A percentile compares a stretch with the other conserved stretches of the same genome.
phyloP scores from a whole-genome alignment of 495 filamentous ascomycete genomes.

The Corynascus novoguineensis region DNA sequence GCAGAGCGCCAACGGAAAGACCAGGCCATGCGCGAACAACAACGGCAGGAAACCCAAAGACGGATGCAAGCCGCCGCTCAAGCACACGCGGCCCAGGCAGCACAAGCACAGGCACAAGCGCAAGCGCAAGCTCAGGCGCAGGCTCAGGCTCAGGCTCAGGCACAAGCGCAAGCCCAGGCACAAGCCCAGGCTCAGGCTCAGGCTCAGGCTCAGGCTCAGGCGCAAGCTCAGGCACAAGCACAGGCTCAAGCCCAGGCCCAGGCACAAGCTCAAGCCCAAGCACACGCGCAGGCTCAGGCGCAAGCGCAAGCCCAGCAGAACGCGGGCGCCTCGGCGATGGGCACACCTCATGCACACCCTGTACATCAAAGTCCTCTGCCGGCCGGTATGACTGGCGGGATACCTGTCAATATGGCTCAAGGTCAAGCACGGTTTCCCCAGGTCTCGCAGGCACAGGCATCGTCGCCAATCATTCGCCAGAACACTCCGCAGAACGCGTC shows the following conservation, averaged over 20 bases:
- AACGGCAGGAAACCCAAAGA: conserved; percentile 13
- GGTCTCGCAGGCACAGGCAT: conserved; percentile 63
- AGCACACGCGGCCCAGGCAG: conserved; percentile 8
- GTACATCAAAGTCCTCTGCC: conserved; percentile 33
- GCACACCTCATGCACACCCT: conserved; percentile 38
- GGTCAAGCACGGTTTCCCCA: conserved; percentile 52
- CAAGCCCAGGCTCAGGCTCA: conserved; percentile 37
- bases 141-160: conserved; percentile 37
- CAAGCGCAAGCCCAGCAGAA: conserved; percentile 42
- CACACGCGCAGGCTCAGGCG: conserved; percentile 46
- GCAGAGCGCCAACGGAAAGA: conserved; percentile 26
- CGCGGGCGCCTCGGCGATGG: conserved; percentile 28
- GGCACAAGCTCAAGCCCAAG: conserved; percentile 39
- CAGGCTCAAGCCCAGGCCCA: conserved; percentile 50
- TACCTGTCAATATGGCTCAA: conserved; percentile 46
- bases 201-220: conserved; percentile 32
- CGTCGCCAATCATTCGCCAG: conserved; percentile 73
- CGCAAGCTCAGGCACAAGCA: conserved; percentile 40
- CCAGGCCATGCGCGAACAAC: conserved; percentile 26
- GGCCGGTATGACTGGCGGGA: conserved; percentile 33
- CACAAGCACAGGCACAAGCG: conserved; percentile 45
- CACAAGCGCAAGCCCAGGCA: conserved; percentile 27
- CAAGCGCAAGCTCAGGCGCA: conserved; percentile 23
- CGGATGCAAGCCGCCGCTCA: conserved; percentile 12
- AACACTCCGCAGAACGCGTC: conserved; percentile 73